Base-by-base conservation (phyloP, 164 flowering plant species). In the Dillenia turbinata region DNA sequence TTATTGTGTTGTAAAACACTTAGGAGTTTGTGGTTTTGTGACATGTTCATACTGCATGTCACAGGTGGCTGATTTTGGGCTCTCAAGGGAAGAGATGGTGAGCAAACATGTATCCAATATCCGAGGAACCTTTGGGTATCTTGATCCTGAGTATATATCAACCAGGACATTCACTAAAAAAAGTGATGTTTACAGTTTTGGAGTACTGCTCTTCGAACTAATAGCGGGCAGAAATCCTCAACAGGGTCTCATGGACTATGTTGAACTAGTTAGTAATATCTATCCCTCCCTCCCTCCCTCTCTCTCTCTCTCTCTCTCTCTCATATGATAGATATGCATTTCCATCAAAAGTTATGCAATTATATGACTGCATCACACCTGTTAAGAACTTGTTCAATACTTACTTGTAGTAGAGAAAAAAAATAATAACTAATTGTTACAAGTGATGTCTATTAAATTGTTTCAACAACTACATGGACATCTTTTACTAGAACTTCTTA, bases 21-120 rank as follows among this genome's bases (percentile, higher is more conserved):
- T 33, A 7, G 40, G 40, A 6, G 40, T 33, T 5, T 33, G 40
- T 33, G 40, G 40, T 6, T 33, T 33, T 33, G 6, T 33, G 12
- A 14, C 52, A 46, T 26, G 48, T 12, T 43, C 12, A 60, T 66
- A 17, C 43, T 63, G 62, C n/a, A 55, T 67, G 60, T 69, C 53
- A 45, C 76, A 94, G 98, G 98, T 90, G 4, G 93, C 97, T 74
- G 99, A 94, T 75, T 94, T 94, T 77, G 98, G 98, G 64, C 88
- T 94, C 63, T 94, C 98, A 61, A 85, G 91, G 78, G 98, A 94
- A 74, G 98, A 86, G 74, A 74, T 83, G 82, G 82, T 88, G 40
- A 80, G 75, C 67, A 77, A 68, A 55, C 86, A 85, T 64, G 89
- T 74, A 4, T 79, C 87, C 46, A 83, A 86, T 70, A 63, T 94